Conservation (phyloP, 306 rosid genomes). For the Cercis canadensis region DNA sequence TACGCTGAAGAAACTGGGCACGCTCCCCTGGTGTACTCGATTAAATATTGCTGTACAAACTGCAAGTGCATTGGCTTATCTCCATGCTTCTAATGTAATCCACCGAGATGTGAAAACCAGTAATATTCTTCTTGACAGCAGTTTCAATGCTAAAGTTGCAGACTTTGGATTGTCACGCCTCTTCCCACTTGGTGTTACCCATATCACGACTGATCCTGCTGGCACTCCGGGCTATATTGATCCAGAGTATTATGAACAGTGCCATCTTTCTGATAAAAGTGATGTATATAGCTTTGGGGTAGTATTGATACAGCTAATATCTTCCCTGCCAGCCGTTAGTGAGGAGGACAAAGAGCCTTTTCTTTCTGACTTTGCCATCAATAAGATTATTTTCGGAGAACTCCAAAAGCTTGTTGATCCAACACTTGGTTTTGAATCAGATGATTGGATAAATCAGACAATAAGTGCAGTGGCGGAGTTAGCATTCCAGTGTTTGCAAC, state of each 20-base stretch:
- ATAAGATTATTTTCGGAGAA: conserved; percentile 49
- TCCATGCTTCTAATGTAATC: conserved; percentile 63
- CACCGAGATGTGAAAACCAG: conserved; percentile 74
- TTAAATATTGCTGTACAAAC: conserved; percentile 66
- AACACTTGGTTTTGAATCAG: conserved; percentile 54
- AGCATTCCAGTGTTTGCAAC: conserved; percentile 69
- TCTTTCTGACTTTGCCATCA: conserved; percentile 61
- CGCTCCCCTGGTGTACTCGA: conserved; percentile 54
- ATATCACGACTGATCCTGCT: conserved; percentile 71
- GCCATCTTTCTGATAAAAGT: conserved; percentile 71
- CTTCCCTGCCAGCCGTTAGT: conserved; percentile 69
- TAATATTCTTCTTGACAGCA: conserved; percentile 66
- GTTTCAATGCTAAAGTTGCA: conserved; percentile 65
- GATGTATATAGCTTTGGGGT: conserved; percentile 84
- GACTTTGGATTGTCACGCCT: conserved; percentile 75
- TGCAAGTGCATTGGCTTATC: conserved; percentile 72
- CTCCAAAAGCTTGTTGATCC: conserved; percentile 63
- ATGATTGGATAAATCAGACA: conserved; percentile 41
- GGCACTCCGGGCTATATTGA: conserved; percentile 81
- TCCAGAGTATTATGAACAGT: conserved; percentile 65
- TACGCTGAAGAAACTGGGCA: conserved; percentile 35
- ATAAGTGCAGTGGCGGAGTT: conserved; percentile 64
- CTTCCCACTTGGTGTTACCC: conserved; percentile 64
- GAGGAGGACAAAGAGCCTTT: conserved; percentile 46
- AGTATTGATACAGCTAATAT: conserved; percentile 68